Percentiles rank a stretch among this genome's conserved stretches.
Evolutionary conservation across 495 filamentous ascomycete genomes (phyloP).

Genomic region (Penicillium bialowiezense): DNA sequence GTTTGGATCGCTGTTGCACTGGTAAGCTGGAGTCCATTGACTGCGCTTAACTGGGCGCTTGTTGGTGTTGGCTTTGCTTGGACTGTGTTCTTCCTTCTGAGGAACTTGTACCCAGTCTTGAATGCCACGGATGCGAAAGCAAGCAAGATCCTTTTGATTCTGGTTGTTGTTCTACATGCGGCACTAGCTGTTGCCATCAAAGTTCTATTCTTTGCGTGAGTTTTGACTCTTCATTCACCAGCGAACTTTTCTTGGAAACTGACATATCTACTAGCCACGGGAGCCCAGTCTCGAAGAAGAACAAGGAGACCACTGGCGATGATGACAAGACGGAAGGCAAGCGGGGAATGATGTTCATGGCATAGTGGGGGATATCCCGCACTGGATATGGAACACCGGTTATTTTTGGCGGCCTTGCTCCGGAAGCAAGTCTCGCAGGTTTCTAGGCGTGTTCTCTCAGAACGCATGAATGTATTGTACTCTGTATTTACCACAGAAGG

Average conservation of each 20-base stretch:
- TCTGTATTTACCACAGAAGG: constrained; percentile 7
- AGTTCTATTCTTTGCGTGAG: constrained; percentile 88
- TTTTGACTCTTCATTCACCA: constrained; percentile 4
- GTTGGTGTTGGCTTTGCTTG: constrained; percentile 85
- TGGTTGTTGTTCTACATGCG: constrained; percentile 81
- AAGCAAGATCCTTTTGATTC: constrained; percentile 79
- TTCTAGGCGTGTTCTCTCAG: constrained; percentile 9
- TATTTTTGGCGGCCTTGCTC: constrained; percentile 18
- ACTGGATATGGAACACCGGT: constrained; percentile 1
- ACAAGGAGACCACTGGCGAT: constrained; percentile 30
- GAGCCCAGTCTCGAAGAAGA: constrained; percentile 60
- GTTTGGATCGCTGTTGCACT: constrained; percentile 96
- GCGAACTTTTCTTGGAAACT: constrained; percentile 4
- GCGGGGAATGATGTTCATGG: constrained; percentile 31
- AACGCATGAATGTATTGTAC: constrained; percentile 22
- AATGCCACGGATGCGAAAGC: constrained; percentile 89
- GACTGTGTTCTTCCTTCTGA: constrained; percentile 80
- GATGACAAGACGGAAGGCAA: constrained; percentile 28
- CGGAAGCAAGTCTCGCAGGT: constrained; percentile 19
- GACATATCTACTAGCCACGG: constrained; percentile 47
- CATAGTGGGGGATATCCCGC: constrained; percentile 5
- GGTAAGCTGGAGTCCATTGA: constrained; percentile 81
- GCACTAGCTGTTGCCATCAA: constrained; percentile 91
- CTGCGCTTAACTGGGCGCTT: constrained; percentile 88
- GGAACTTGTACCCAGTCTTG: constrained; percentile 91